Evolutionary conservation across 1,139 yeast species (phyloP), one percentile per base, ranked within the genome.

Genomic region (Torulaspora globosa): DNA sequence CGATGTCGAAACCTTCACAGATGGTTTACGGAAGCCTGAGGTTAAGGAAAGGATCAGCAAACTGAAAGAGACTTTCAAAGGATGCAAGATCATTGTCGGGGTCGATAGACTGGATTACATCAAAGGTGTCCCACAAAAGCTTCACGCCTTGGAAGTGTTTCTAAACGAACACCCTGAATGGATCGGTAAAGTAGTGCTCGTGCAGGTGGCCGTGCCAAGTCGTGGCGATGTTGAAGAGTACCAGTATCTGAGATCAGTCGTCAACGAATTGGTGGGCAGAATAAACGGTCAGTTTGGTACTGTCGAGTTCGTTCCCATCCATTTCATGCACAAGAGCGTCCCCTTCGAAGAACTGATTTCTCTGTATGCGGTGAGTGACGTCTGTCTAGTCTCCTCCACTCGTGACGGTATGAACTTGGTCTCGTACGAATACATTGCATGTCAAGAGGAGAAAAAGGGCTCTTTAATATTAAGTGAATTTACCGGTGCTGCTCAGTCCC

Each of bases 391-490:
- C 28, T 82, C 94, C 46, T 85, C 96, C 2, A 92, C 99, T 1
- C 78, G 99, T 62, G 99, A 92, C 64, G 99, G 99, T 58, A 92
- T 92, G 99, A 92, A 92, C 65, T 77, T 92, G 60, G 99, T 92
- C 34, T 81, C 94, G 46, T 92, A 88, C 65, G 99, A 92, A 69
- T 92, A 92, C 67, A 88, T 94, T 60, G 97, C 98, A 1, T 90
- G 97, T 63, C 99, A 92, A 67, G 79, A 85, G 56, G 82, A 82
- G 41, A 81, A 82, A 49, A 84, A 88, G 54, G 99, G 99, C 7
- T 80, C 88, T 3, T 73, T 92, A 56, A 84, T 92, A 41, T 70
- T 92, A 51, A 83, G 95, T 39, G 99, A 92, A 68, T 92, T 92
- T 70, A 95, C 98, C 0, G 99, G 99, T 39, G 98, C 98, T n/a